Evolutionary conservation across 2,329 filamentous ascomycete genomes (phyloP), one percentile per base, ranked within the genome.

Genomic region (Teratosphaeria gauchensis): DNA sequence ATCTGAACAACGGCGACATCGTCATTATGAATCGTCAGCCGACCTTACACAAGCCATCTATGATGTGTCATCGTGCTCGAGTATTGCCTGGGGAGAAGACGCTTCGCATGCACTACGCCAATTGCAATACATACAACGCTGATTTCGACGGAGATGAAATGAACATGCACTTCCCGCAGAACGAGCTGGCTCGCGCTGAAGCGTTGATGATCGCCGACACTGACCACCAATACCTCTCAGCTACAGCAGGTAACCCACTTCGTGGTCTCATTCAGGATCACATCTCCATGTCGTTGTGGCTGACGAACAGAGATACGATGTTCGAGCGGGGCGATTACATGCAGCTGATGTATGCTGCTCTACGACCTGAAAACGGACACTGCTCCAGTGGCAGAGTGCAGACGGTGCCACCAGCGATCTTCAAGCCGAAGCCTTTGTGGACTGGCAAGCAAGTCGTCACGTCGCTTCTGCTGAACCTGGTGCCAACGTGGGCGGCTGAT

Each of bases 131-230:
- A 0, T 99, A 99, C 80, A 99, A 99, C 68, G 94, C 94, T 33
- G 94, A 99, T 80, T 99, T 99, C 71, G 95, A 99, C 70, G 94
- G 94, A 73, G 94, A 99, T 72, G 94, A 99, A 75, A 99, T 99
- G 94, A 99, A 99, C 74, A 95, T 99, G 92, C 94, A 99, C 75
- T 97, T 99, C 70, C 94, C 94, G 1, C 94, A 99, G 68, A 97
- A 96, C 66, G 95, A 97, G 72, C 81, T 97, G 64, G 94, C 94
- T 16, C 83, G 94, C 66, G 89, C 92, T 1, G 94, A 99, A 76
- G 94, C 94, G 1, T 82, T 95, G 65, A 89, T 91, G 65, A 87
- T 99, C 68, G 94, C 94, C 42, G 92, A 97, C 72, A 96, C 94
- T 2, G 92, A 99, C 72, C 92, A 96, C 70, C 94, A 99, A 69